phyloP scores from a whole-genome alignment of 495 filamentous ascomycete genomes.

The Lasiosphaeriaceae sp. region DNA sequence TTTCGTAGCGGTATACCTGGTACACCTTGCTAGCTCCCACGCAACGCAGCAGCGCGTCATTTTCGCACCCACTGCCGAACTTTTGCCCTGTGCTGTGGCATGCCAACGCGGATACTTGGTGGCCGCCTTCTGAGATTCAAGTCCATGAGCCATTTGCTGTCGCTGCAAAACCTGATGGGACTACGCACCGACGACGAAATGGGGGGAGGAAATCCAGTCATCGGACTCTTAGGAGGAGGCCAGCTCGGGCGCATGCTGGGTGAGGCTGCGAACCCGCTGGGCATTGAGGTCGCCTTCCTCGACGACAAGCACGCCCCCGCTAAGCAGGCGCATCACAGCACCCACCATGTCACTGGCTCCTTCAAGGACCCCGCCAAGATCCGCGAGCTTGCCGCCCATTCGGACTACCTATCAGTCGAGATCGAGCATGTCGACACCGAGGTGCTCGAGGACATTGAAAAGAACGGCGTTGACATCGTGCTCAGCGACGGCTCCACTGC shows the following conservation, averaged over 20 bases:
- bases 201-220: slow-evolving; percentile 29
- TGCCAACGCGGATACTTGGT: slow-evolving; percentile 10
- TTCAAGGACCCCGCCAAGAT: slow-evolving; percentile 78
- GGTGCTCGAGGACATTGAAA: slow-evolving; percentile 79
- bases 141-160: slow-evolving; percentile 15
- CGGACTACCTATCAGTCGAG: slow-evolving; percentile 89
- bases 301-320: slow-evolving; percentile 78
- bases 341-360: slow-evolving; percentile 74
- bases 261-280: slow-evolving; percentile 81
- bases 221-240: slow-evolving; percentile 52
- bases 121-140: slow-evolving; percentile 11
- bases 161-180: slow-evolving; percentile 12
- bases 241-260: slow-evolving; percentile 95
- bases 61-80: neutral
- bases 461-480: slow-evolving; percentile 49
- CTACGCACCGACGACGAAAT: slow-evolving; percentile 14
- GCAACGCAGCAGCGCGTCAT: slow-evolving; percentile 6
- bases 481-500: slow-evolving; percentile 34
- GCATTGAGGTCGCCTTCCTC: slow-evolving; percentile 74
- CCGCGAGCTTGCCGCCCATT: slow-evolving; percentile 67
- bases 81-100: slow-evolving; percentile 1
- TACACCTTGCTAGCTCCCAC: too few species aligned
- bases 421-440: slow-evolving; percentile 96
- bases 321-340: slow-evolving; percentile 80
- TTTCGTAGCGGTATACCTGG: neutral